A percentile compares a stretch with the other conserved stretches of the same genome.
Evolutionary conservation across 176 grass and related monocot species (phyloP).

Genomic region (Tuctoria greenei): DNA sequence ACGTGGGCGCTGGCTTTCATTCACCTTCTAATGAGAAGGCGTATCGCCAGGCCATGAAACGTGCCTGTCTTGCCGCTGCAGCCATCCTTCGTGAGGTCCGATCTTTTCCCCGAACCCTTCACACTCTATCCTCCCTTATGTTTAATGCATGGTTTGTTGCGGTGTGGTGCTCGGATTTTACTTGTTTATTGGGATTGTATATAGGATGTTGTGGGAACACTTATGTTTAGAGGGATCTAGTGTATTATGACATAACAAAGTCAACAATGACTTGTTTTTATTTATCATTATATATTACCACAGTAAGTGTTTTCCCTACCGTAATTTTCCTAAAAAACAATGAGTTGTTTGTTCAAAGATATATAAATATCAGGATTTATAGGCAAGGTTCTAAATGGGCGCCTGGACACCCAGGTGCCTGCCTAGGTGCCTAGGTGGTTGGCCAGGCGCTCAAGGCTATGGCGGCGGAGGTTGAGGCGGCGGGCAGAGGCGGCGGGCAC

Average conservation of each 20-base stretch:
- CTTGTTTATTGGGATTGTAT: not conserved
- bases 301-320: no score
- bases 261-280: not conserved
- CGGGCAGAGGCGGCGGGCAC: no score
- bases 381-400: no score
- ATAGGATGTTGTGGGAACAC: not conserved
- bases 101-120: not conserved
- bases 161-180: not conserved
- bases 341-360: not conserved
- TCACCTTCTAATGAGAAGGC: conserved; percentile 72
- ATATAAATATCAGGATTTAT: not conserved
- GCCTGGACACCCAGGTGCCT: no score
- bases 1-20: conserved; percentile 88
- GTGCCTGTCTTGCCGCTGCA: conserved; percentile 71
- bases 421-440: no score
- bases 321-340: no score
- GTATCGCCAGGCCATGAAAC: conserved; percentile 72
- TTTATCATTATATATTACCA: no score
- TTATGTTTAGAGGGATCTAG: not conserved
- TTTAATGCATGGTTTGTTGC: not conserved
- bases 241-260: not conserved
- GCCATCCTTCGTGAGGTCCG: conserved; percentile 56
- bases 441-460: no score
- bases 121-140: not conserved
- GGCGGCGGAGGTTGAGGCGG: no score